phyloP scores from a whole-genome alignment of 1,139 yeast genomes.

The Yamadazyma dushanensis region DNA sequence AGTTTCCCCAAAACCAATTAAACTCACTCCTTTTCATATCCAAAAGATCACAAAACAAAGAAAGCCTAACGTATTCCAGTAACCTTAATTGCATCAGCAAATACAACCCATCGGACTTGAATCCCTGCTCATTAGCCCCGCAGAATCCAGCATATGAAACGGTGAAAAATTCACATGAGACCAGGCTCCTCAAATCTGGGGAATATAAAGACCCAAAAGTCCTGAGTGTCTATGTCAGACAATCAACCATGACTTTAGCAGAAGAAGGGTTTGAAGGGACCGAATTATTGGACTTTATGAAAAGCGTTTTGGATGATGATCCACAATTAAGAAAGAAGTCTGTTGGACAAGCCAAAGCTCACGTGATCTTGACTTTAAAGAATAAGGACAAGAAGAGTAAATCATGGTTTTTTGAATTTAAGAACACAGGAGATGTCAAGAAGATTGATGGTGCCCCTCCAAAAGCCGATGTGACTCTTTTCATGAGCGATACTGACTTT shows the following conservation, averaged over 20 bases:
- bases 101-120: too few relatives aligned
- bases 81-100: too few relatives aligned
- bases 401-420: slow-evolving; percentile 26
- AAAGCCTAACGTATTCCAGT: slow-evolving; percentile 6
- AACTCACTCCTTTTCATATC: slow-evolving; percentile 8
- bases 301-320: slow-evolving; percentile 23
- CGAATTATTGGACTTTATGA: slow-evolving; percentile 23
- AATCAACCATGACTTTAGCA: slow-evolving; percentile 16
- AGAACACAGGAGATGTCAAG: slow-evolving; percentile 19
- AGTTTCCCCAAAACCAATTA: slow-evolving; percentile 9
- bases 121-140: too few relatives aligned
- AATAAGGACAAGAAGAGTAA: slow-evolving; percentile 21
- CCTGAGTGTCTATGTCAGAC: neutral
- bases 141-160: neutral
- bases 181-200: neutral
- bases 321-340: slow-evolving; percentile 21
- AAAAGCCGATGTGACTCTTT: slow-evolving; percentile 21
- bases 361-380: slow-evolving; percentile 21
- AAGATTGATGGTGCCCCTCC: slow-evolving; percentile 22
- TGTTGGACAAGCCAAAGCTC: slow-evolving; percentile 21
- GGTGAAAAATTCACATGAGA: neutral
- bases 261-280: slow-evolving; percentile 28
- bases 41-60: slow-evolving; percentile 7
- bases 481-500: slow-evolving; percentile 23
- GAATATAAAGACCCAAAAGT: neutral